Conservation (phyloP, 352 stramenopile species). For the Globisporangium barbulae region DNA sequence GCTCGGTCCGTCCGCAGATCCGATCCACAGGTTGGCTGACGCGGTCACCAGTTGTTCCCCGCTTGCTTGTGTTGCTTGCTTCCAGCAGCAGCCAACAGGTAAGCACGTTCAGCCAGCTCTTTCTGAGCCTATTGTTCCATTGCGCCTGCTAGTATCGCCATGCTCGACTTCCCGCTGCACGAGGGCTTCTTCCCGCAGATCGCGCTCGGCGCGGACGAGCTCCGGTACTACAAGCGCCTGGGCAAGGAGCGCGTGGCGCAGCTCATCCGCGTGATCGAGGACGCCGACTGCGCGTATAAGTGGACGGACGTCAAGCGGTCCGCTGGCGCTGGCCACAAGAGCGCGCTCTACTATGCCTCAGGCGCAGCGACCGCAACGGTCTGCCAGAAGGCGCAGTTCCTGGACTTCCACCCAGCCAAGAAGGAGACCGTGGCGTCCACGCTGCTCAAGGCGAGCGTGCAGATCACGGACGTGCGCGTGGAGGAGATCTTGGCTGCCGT, state of each 20-base stretch:
- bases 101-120: neutral
- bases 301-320: conserved; percentile 27
- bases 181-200: conserved; percentile 80
- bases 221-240: conserved; percentile 70
- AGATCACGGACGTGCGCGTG: conserved; percentile 42
- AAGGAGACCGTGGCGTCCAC: conserved; percentile 57
- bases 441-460: conserved; percentile 60
- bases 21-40: too few relatives aligned
- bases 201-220: conserved; percentile 63
- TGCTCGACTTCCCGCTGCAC: conserved; percentile 54
- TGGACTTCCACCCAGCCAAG: conserved; percentile 60
- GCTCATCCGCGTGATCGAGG: conserved; percentile 66
- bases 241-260: conserved; percentile 63
- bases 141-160: conserved; percentile 2
- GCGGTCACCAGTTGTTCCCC: neutral
- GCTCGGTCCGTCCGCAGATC: too few relatives aligned
- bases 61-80: too few relatives aligned
- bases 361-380: neutral
- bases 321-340: conserved; percentile 6
- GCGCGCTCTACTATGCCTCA: neutral
- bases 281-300: conserved; percentile 76
- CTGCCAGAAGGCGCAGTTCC: conserved; percentile 58
- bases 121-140: conserved; percentile 10
- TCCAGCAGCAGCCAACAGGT: too few relatives aligned
- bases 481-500: conserved; percentile 59